Base-by-base conservation (phyloP, 2,329 filamentous ascomycete genomes). In the Cladosporium sp. region DNA sequence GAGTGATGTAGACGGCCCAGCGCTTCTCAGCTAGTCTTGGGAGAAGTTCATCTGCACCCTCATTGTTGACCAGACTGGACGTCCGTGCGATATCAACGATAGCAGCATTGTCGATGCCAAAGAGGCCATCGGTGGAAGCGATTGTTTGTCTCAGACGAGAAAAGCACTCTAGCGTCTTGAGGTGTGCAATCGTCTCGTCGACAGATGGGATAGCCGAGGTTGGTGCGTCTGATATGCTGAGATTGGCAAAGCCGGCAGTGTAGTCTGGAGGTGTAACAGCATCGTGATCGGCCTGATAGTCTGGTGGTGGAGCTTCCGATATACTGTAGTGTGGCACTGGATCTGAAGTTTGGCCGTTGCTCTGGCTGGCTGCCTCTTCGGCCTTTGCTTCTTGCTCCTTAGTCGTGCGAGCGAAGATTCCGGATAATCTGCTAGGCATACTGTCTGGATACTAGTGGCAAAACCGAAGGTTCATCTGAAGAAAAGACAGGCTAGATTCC, bases 111-210 rank as follows among this genome's bases (percentile, higher is more conserved):
- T 78, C 74, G 58, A 93, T 81, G 2, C 84, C 85, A 77, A 88
- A 93, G 1, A 93, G 79, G 0, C 88, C 88, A 70, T 92, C 87
- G 0, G 79, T 85, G 64, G 86, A 88, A 6, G 88, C 88, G 21
- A 93, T 77, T 21, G 86, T 83, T 66, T 91, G 87, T 68, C 88
- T 89, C 63, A 94, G 78, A 37, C 82, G 82, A 69, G 91, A 85
- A 65, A 94, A 83, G 11, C 88, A 85, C 62, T 87, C 85, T 1
- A 94, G 81, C 0, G 94, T 80, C 74, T 91, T 92, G 31, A 94
- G 82, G 74, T 95, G 91, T 0, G 86, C 89, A 26, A 91, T 84
- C 69, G 89, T 91, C 50, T 87, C 83, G 67, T 88, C 83, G 5
- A 76, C 75, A 1, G 80, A 79, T 1, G 86, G 83, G 3, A 71